These are phyloP conservation scores for Niveomyces coronatus DNA, from an alignment of 2,329 filamentous ascomycete species.

Conservation along the genomic window DNA sequence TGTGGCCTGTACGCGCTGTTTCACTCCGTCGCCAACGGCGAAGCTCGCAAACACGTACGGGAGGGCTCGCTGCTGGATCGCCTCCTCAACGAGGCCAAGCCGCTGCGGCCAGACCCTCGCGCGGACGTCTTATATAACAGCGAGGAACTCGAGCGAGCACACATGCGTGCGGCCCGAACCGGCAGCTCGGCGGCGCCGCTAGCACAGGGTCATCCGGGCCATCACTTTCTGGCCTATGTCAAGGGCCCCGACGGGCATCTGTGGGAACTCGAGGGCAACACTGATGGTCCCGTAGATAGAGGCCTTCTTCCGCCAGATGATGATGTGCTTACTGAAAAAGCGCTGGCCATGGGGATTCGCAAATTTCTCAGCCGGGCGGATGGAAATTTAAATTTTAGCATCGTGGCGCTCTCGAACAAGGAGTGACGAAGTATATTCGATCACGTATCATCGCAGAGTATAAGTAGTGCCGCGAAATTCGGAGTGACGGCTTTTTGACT, in stretches of 20 bases:
- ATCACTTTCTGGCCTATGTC: constrained; percentile 77
- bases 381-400: constrained; percentile 29
- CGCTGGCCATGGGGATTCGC: constrained; percentile 49
- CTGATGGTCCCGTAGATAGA: constrained; percentile 63
- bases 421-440: background rate
- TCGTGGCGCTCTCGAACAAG: constrained; percentile 24
- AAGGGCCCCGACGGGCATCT: constrained; percentile 53
- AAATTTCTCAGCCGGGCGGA: constrained; percentile 29
- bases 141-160: constrained; percentile 58
- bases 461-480: too few relatives aligned
- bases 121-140: constrained; percentile 64
- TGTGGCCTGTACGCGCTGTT: constrained; percentile 72
- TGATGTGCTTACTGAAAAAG: constrained; percentile 55
- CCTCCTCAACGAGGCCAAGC: constrained; percentile 52
- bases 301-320: constrained; percentile 44
- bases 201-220: constrained; percentile 50
- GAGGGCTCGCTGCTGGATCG: constrained; percentile 43
- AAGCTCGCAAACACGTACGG: constrained; percentile 42
- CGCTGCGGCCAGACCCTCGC: constrained; percentile 46
- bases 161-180: constrained; percentile 55
- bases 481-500: too few relatives aligned
- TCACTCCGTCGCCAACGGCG: constrained; percentile 63
- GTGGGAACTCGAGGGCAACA: constrained; percentile 71
- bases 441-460: background rate
- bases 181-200: constrained; percentile 58